A percentile compares a stretch with the other conserved stretches of the same genome.
Evolutionary conservation across 441 rosid species (phyloP).

Genomic region (Gossypium armourianum): DNA sequence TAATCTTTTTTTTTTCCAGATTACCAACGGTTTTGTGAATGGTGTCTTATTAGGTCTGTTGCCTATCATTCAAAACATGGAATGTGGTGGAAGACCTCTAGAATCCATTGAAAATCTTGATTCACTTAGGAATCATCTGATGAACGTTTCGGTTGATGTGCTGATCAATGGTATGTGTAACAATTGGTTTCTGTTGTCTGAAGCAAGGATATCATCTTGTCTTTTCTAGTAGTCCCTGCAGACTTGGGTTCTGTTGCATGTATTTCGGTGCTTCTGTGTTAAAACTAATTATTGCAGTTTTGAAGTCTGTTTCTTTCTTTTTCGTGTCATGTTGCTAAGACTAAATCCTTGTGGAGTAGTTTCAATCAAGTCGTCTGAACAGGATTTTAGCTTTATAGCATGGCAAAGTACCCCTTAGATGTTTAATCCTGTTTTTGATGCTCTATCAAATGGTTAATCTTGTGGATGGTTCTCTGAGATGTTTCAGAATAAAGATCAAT

Average conservation of each 20-base stretch:
- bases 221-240: background rate
- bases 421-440: background rate
- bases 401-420: background rate
- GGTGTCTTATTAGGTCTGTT: conserved; percentile 52
- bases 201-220: background rate
- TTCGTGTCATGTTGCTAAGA: background rate
- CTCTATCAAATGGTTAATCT: background rate
- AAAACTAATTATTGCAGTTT: background rate
- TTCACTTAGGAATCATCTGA: conserved; percentile 30
- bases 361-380: background rate
- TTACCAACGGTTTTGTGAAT: background rate
- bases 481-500: background rate
- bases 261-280: background rate
- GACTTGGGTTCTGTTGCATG: background rate
- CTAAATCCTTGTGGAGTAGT: background rate
- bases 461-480: background rate
- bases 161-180: conserved; percentile 43
- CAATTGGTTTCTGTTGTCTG: background rate
- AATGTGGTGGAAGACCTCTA: conserved; percentile 45
- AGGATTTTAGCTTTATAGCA: background rate
- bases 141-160: conserved; percentile 50
- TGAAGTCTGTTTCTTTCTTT: background rate
- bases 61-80: conserved; percentile 70
- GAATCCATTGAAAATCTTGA: conserved; percentile 39
- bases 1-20: background rate